phyloP scores from a whole-genome alignment of 257 asterid species.

The Scutellaria barbata region DNA sequence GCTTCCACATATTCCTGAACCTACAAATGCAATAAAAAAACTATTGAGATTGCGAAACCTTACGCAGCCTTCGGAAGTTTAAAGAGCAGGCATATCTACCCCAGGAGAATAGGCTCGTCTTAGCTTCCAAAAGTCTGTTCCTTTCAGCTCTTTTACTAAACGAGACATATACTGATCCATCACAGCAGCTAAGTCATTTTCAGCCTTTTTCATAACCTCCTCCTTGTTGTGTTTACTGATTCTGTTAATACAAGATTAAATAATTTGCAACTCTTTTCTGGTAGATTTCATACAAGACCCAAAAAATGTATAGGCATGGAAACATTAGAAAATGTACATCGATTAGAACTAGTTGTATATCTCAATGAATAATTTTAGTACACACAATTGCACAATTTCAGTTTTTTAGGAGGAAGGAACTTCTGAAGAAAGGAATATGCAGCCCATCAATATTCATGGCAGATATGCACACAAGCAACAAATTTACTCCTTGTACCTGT shows the following conservation, averaged over 20 bases:
- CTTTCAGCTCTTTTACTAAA: constrained; percentile 78
- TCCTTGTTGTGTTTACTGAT: constrained; percentile 77
- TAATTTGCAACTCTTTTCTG: constrained; percentile 5
- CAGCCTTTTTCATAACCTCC: constrained; percentile 78
- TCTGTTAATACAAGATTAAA: constrained; percentile 47
- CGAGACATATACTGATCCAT: constrained; percentile 67
- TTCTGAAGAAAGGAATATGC: neutral
- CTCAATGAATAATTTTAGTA: neutral
- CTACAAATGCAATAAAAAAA: constrained; percentile 46
- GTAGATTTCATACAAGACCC: neutral
- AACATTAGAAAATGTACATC: constrained; percentile 10
- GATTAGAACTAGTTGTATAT: neutral
- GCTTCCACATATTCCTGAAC: constrained; percentile 98
- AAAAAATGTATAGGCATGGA: constrained; percentile 1
- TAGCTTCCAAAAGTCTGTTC: constrained; percentile 94
- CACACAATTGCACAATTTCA: neutral
- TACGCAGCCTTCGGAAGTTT: constrained; percentile 3
- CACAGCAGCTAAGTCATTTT: constrained; percentile 78
- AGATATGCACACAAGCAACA: constrained; percentile 12
- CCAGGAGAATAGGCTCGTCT: constrained; percentile 98
- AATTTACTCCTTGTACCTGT: constrained; percentile 61
- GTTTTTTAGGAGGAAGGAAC: neutral
- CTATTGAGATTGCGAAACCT: constrained; percentile 19
- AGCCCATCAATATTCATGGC: neutral
- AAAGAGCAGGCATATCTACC: constrained; percentile 47